These are phyloP conservation scores for Massariosphaeria phaeospora DNA, from an alignment of 495 filamentous ascomycete genomes.

Conservation along the genomic window DNA sequence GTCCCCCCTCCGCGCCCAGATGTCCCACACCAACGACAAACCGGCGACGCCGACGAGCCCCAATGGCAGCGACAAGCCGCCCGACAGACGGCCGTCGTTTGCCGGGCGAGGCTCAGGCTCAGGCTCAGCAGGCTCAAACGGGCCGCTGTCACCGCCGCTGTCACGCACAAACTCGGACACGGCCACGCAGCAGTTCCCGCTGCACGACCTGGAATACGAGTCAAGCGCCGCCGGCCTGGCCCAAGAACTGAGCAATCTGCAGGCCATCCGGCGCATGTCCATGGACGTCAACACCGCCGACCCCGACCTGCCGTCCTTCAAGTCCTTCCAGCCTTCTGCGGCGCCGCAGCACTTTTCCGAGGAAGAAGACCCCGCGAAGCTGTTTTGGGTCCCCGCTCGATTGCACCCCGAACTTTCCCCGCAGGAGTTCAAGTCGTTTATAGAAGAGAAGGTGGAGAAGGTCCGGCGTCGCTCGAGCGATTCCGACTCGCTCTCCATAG, in stretches of 20 bases:
- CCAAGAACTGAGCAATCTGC: slow-evolving; percentile 91
- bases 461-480: slow-evolving; percentile 83
- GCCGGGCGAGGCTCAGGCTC: slow-evolving; percentile 45
- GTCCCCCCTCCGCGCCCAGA: slow-evolving; percentile 19
- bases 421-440: slow-evolving; percentile 92
- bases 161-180: slow-evolving; percentile 59
- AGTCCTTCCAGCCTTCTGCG: slow-evolving; percentile 62
- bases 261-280: slow-evolving; percentile 92
- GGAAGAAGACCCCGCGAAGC: slow-evolving; percentile 79
- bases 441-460: slow-evolving; percentile 84
- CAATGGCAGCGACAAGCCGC: slow-evolving; percentile 27
- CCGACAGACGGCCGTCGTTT: slow-evolving; percentile 10
- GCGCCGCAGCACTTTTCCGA: slow-evolving; percentile 69
- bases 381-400: slow-evolving; percentile 94
- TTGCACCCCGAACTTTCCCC: slow-evolving; percentile 93
- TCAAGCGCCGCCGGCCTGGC: slow-evolving; percentile 86
- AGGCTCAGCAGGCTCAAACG: slow-evolving; percentile 49
- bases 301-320: slow-evolving; percentile 86
- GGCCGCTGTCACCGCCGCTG: slow-evolving; percentile 57
- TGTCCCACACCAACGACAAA: slow-evolving; percentile 8
- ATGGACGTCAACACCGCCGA: slow-evolving; percentile 96
- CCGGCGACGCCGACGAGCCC: slow-evolving; percentile 7
- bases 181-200: slow-evolving; percentile 69
- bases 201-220: slow-evolving; percentile 89
- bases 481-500: slow-evolving; percentile 56